Evolutionary conservation across 352 stramenopile genomes (phyloP).

Genomic region (Phytophthora tentaculata): DNA sequence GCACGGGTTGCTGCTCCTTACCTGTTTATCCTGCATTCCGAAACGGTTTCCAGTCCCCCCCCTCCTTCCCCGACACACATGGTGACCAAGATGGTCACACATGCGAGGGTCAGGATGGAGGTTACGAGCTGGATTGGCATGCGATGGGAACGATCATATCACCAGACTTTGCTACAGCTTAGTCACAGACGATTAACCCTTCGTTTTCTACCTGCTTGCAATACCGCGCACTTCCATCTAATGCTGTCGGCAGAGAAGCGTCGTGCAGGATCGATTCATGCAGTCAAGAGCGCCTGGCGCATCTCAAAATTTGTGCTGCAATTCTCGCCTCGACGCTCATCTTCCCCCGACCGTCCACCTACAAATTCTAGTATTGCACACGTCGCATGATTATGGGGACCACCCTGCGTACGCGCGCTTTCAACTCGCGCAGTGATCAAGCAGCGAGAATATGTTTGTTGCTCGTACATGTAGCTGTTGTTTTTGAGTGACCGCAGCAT

Average conservation of each 20-base stretch:
- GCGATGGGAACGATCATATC: constrained; percentile 2
- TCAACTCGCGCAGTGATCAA: too few relatives aligned
- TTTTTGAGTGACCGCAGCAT: too few relatives aligned
- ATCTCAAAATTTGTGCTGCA: constrained; percentile 11
- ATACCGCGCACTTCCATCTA: too few relatives aligned
- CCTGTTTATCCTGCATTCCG: constrained; percentile 4
- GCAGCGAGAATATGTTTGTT: too few relatives aligned
- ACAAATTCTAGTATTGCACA: constrained; percentile 36
- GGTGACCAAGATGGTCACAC: neutral
- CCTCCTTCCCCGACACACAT: too few relatives aligned
- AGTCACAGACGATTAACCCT: too few relatives aligned
- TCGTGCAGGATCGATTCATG: neutral
- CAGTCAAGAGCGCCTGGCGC: too few relatives aligned
- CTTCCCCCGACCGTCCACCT: constrained; percentile 22
- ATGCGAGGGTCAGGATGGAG: neutral
- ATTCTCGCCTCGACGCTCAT: neutral
- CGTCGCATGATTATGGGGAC: constrained; percentile 31
- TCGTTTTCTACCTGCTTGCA: too few relatives aligned
- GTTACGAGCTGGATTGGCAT: constrained; percentile 2
- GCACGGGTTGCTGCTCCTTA: too few relatives aligned
- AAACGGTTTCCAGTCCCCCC: constrained; percentile 23
- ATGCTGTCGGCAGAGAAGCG: neutral
- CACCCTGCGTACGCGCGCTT: neutral
- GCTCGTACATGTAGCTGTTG: neutral
- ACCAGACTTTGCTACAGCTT: too few relatives aligned